phyloP scores from a whole-genome alignment of 352 stramenopile genomes.

The Sclerospora graminicola region DNA sequence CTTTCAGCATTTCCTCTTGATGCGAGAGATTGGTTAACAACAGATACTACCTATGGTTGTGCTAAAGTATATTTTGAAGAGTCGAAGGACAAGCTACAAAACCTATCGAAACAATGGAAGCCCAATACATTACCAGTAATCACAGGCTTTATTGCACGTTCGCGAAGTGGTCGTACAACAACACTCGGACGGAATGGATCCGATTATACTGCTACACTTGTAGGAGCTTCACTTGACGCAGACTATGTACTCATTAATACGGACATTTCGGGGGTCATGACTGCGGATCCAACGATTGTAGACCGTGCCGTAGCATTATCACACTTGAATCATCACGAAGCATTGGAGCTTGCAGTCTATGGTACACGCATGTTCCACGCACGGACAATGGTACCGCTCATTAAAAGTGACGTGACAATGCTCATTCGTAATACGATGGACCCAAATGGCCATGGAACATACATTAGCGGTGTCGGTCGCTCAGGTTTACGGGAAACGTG shows the following conservation, averaged over 20 bases:
- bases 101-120: constrained; percentile 31
- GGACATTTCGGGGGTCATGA: constrained; percentile 80
- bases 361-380: constrained; percentile 80
- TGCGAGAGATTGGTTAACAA: constrained; percentile 61
- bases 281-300: constrained; percentile 65
- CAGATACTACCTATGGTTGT: constrained; percentile 55
- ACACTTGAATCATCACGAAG: constrained; percentile 74
- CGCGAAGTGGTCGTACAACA: constrained; percentile 53
- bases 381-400: constrained; percentile 77
- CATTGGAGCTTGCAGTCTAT: constrained; percentile 72
- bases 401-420: constrained; percentile 73
- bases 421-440: constrained; percentile 82
- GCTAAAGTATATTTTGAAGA: constrained; percentile 73
- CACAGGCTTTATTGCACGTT: constrained; percentile 67
- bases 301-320: constrained; percentile 58
- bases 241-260: constrained; percentile 85
- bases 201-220: constrained; percentile 79
- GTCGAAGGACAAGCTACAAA: constrained; percentile 57
- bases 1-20: constrained; percentile 62
- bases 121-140: constrained; percentile 45
- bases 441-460: constrained; percentile 63
- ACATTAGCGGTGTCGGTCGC: constrained; percentile 56
- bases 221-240: constrained; percentile 47
- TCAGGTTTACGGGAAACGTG: constrained; percentile 60
- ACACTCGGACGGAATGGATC: constrained; percentile 75